Percentiles rank a stretch among this genome's conserved stretches.
phyloP scores from a whole-genome alignment of 2,329 filamentous ascomycete genomes.

The Aspergillus jensenii region DNA sequence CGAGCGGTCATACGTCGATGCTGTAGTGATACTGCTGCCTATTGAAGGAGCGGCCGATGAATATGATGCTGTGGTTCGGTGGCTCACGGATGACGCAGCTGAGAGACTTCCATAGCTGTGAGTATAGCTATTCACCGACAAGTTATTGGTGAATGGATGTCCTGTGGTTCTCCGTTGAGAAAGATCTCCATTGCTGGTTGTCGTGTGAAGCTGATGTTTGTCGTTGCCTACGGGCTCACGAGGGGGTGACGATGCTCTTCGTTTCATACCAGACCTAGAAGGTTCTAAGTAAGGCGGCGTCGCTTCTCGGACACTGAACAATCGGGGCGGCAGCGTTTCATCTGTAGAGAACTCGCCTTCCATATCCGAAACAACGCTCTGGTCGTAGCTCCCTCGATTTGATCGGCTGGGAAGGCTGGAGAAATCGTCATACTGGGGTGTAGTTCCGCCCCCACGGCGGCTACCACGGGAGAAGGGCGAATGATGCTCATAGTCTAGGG shows the following conservation, averaged over 20 bases:
- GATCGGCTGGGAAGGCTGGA: conserved; percentile 52
- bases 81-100: conserved; percentile 62
- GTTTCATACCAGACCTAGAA: conserved; percentile 59
- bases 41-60: conserved; percentile 62
- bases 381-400: conserved; percentile 64
- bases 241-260: conserved; percentile 64
- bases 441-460: conserved; percentile 51
- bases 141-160: conserved; percentile 56
- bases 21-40: conserved; percentile 65
- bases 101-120: conserved; percentile 62
- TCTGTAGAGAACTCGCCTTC: conserved; percentile 44
- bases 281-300: conserved; percentile 37
- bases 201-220: conserved; percentile 32
- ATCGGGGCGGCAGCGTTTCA: conserved; percentile 35
- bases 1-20: conserved; percentile 62
- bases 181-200: conserved; percentile 50
- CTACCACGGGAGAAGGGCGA: conserved; percentile 33
- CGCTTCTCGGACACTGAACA: conserved; percentile 41
- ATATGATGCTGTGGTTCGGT: conserved; percentile 60
- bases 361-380: conserved; percentile 54
- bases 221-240: conserved; percentile 49
- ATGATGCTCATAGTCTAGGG: conserved; percentile 43
- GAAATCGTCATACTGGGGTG: conserved; percentile 50
- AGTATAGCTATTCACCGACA: conserved; percentile 56
- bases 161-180: conserved; percentile 54